A percentile compares a stretch with the other conserved stretches of the same genome.
These are phyloP conservation scores for Cordyceps cicadae DNA, from an alignment of 2,329 filamentous ascomycete species.

Conservation along the genomic window DNA sequence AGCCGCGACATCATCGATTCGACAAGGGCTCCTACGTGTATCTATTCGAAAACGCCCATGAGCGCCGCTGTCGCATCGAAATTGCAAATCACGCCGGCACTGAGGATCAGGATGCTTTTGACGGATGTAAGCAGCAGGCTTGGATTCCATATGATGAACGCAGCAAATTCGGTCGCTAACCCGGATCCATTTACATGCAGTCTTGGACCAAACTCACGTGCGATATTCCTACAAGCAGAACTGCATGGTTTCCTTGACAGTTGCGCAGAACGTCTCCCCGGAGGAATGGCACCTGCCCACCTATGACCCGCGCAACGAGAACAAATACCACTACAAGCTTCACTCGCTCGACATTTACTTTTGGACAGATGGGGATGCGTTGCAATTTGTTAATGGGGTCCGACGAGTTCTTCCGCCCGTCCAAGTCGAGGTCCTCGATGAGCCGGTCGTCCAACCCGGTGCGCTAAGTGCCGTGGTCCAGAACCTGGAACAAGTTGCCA, in stretches of 20 bases:
- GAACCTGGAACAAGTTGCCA: conserved; percentile 62
- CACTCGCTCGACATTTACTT: conserved; percentile 73
- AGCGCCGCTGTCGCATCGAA: conserved; percentile 62
- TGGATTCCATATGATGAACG: not conserved
- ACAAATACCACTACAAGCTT: conserved; percentile 71
- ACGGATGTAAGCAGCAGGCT: conserved; percentile 52
- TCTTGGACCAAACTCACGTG: conserved; percentile 56
- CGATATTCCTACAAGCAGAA: conserved; percentile 68
- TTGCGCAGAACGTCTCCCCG: conserved; percentile 45
- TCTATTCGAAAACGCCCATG: conserved; percentile 63
- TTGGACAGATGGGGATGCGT: conserved; percentile 65
- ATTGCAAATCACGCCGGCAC: conserved; percentile 68
- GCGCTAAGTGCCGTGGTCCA: conserved; percentile 64
- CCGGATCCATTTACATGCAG: conserved; percentile 19
- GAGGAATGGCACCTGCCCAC: conserved; percentile 69
- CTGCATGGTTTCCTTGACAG: conserved; percentile 58
- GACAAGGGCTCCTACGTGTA: conserved; percentile 75
- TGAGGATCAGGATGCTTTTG: conserved; percentile 71
- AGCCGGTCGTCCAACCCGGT: conserved; percentile 42
- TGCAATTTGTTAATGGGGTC: conserved; percentile 61
- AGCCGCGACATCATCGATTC: conserved; percentile 71
- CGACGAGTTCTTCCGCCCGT: conserved; percentile 53
- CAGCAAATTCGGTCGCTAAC: not conserved
- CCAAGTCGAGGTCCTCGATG: conserved; percentile 57
- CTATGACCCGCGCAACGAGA: conserved; percentile 63